Evolutionary conservation across 495 filamentous ascomycete genomes (phyloP), one percentile per base, ranked within the genome.

Genomic region (Chaetomidium leptoderma): DNA sequence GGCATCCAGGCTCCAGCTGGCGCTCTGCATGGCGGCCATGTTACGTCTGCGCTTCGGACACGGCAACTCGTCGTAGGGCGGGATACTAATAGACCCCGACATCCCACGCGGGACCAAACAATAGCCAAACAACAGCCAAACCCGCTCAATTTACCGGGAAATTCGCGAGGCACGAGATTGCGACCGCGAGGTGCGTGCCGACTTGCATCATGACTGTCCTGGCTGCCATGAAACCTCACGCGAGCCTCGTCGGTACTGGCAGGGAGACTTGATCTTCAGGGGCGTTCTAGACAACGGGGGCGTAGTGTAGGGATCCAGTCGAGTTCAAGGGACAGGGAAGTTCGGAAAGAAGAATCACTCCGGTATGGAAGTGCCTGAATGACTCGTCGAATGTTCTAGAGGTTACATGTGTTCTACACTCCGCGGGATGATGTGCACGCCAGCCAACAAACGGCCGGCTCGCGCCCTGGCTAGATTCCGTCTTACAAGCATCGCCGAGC

Each of bases 361-460:
- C n/a, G 14, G 21, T 8, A 39, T 30, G 36, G n/a, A 39, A 27
- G 23, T n/a, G 49, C 33, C 49, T 52, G 16, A 52, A 52, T 52
- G 33, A 27, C 33, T 52, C 23, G 47, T 17, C 27, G 33, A 40
- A 40, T 26, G 36, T 39, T 29, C 33, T 37, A 6, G 24, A 26
- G 19, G 42, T 23, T 46, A 46, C 53, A 45, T 26, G 51, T 53
- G 40, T 55, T 37, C 42, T 47, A 23, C 32, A 30, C 21, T 3
- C 19, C 17, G 53, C 32, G 29, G 42, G 30, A 55, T 36, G 42
- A 9, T 16, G n/a, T n/a, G 17, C 10, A 14, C 21, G 10, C 19
- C 21, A 14, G 17, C 37, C 26, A 21, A 44, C 26, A 43, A 30
- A 10, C 17, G 10, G n/a, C 16, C 9, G 6, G 19, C 11, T 36